These are phyloP conservation scores for Periconia sp. DNA, from an alignment of 2,329 filamentous ascomycete genomes.

Conservation along the genomic window DNA sequence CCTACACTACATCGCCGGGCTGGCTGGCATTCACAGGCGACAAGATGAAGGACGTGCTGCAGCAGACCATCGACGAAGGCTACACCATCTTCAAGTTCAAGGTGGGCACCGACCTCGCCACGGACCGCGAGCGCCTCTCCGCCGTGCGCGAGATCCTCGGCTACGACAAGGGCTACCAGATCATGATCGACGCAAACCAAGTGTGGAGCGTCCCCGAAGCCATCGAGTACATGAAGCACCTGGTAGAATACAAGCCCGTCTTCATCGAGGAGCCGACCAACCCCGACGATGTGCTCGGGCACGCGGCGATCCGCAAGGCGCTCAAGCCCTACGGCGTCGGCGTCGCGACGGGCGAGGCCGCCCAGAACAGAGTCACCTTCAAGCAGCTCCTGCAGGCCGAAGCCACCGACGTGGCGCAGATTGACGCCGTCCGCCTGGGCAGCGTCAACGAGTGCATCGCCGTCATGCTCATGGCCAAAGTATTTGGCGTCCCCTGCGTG, in stretches of 20 bases:
- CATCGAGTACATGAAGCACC: slow-evolving; percentile 81
- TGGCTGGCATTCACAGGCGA: slow-evolving; percentile 89
- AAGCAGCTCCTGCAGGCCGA: slow-evolving; percentile 84
- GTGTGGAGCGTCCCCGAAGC: slow-evolving; percentile 90
- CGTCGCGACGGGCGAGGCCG: slow-evolving; percentile 93
- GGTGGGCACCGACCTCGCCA: slow-evolving; percentile 76
- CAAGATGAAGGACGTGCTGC: slow-evolving; percentile 77
- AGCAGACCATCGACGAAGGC: slow-evolving; percentile 75
- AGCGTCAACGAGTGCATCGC: slow-evolving; percentile 89
- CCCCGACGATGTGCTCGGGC: slow-evolving; percentile 86
- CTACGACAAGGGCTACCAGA: slow-evolving; percentile 78
- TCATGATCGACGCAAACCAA: slow-evolving; percentile 95
- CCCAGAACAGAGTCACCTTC: slow-evolving; percentile 91
- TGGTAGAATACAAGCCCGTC: slow-evolving; percentile 84
- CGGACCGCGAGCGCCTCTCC: slow-evolving; percentile 70
- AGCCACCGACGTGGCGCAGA: slow-evolving; percentile 86
- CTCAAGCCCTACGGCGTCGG: slow-evolving; percentile 76
- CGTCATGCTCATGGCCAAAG: slow-evolving; percentile 79
- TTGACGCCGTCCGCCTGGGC: slow-evolving; percentile 84
- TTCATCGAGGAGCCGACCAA: slow-evolving; percentile 95
- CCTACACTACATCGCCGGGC: slow-evolving; percentile 87
- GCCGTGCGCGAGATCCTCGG: slow-evolving; percentile 82
- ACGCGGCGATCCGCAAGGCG: slow-evolving; percentile 82
- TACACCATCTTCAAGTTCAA: slow-evolving; percentile 91
- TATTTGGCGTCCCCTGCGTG: slow-evolving; percentile 77